Percentiles rank a stretch among this genome's conserved stretches.
These are phyloP conservation scores for Amesomyces nigricolor DNA, from an alignment of 2,329 filamentous ascomycete species.

Conservation along the genomic window DNA sequence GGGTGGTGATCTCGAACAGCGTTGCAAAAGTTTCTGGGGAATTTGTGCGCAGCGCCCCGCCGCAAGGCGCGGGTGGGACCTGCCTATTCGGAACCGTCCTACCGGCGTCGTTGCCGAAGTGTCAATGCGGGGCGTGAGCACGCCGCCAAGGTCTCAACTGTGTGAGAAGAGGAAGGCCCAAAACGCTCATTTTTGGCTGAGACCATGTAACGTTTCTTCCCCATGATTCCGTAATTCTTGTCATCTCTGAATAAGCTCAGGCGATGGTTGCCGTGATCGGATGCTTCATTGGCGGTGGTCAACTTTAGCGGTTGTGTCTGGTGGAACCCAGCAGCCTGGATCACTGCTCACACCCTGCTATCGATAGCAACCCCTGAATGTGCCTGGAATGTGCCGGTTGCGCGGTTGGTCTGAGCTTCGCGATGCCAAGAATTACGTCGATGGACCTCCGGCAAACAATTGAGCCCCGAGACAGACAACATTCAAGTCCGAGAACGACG, in stretches of 20 bases:
- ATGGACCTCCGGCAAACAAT: not conserved
- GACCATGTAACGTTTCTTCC: too few relatives aligned
- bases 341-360: too few relatives aligned
- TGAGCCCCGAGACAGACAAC: not conserved
- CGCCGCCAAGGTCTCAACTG: not conserved
- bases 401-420: not conserved
- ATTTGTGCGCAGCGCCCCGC: conserved; percentile 18
- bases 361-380: not conserved
- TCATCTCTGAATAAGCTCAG: too few relatives aligned
- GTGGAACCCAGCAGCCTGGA: too few relatives aligned
- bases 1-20: not conserved
- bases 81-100: too few relatives aligned
- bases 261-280: too few relatives aligned
- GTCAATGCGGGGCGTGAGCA: not conserved
- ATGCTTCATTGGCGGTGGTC: too few relatives aligned
- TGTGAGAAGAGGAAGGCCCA: too few relatives aligned
- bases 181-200: too few relatives aligned
- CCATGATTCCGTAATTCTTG: too few relatives aligned
- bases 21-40: not conserved
- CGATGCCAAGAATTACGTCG: conserved; percentile 6
- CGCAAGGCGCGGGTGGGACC: too few relatives aligned
- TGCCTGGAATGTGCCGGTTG: not conserved
- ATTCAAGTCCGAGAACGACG: not conserved
- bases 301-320: too few relatives aligned
- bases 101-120: not conserved